Evolutionary conservation across 805 yeast species (phyloP).

Genomic region (Lipomyces yamadae): DNA sequence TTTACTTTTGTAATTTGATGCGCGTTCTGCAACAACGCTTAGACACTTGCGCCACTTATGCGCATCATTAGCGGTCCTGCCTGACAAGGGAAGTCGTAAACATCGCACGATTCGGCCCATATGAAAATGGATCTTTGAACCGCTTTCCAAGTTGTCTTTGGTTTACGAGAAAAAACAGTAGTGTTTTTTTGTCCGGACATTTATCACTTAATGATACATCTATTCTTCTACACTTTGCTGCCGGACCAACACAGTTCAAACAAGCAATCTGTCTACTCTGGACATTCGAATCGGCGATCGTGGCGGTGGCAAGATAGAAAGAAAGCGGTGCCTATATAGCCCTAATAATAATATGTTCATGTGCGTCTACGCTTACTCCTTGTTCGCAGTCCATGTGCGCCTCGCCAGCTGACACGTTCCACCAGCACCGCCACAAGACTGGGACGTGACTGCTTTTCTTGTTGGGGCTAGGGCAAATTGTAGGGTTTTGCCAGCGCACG

Average conservation of each 20-base stretch:
- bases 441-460: neutral
- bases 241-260: neutral
- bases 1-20: neutral
- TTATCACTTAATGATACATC: neutral
- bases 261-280: too few relatives aligned
- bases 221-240: neutral
- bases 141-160: neutral
- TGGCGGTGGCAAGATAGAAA: neutral
- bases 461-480: neutral
- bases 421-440: neutral
- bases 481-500: neutral
- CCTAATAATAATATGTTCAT: neutral
- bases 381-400: neutral
- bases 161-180: neutral
- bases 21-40: neutral
- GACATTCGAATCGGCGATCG: neutral
- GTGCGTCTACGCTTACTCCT: neutral
- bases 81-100: constrained; percentile 1
- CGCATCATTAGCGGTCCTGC: neutral
- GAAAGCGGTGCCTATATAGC: too few relatives aligned
- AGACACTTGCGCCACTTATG: neutral
- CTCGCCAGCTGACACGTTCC: neutral
- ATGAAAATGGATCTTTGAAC: neutral
- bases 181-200: too few relatives aligned
- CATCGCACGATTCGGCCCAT: neutral